Percentiles rank a stretch among this genome's conserved stretches.
phyloP scores from a whole-genome alignment of 1,284 basidiomycete species.

The Papiliotrema flavescens region DNA sequence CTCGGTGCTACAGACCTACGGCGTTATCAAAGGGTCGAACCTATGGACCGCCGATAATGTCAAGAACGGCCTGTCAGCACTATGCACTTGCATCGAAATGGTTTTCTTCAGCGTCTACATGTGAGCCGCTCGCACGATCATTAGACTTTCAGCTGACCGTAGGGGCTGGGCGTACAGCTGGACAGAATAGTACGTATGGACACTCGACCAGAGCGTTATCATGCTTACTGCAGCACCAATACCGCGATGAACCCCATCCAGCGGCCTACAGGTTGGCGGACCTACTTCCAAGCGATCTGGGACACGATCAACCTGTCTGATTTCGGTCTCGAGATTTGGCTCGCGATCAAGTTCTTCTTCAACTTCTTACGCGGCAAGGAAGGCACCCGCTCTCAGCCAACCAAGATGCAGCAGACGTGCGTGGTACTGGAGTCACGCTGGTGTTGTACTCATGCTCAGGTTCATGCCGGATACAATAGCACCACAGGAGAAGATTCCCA shows the following conservation, averaged over 20 bases:
- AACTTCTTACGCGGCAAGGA: conserved; percentile 54
- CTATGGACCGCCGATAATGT: conserved; percentile 65
- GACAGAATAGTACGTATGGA: conserved; percentile 58
- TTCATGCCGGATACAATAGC: conserved; percentile 3
- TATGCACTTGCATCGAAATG: conserved; percentile 84
- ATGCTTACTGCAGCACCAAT: conserved; percentile 16
- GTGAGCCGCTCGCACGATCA: conserved; percentile 44
- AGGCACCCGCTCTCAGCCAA: conserved; percentile 51
- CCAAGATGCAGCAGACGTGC: conserved; percentile 24
- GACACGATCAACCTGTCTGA: conserved; percentile 76
- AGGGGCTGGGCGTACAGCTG: conserved; percentile 66
- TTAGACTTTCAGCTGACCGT: background rate
- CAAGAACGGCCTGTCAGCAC: conserved; percentile 73
- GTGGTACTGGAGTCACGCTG: background rate
- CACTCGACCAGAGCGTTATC: conserved; percentile 9
- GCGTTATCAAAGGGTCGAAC: conserved; percentile 56
- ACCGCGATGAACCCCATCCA: conserved; percentile 15
- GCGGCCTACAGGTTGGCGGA: conserved; percentile 18
- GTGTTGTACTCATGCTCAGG: background rate
- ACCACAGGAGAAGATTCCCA: conserved; percentile 1
- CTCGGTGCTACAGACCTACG: conserved; percentile 40
- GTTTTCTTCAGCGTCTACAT: conserved; percentile 72
- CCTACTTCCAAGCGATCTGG: conserved; percentile 56
- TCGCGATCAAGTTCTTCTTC: conserved; percentile 62
- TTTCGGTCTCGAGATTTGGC: conserved; percentile 61